A percentile compares a stretch with the other conserved stretches of the same genome.
These are phyloP conservation scores for Boletus edulis DNA, from an alignment of 768 basidiomycete genomes.

Conservation along the genomic window DNA sequence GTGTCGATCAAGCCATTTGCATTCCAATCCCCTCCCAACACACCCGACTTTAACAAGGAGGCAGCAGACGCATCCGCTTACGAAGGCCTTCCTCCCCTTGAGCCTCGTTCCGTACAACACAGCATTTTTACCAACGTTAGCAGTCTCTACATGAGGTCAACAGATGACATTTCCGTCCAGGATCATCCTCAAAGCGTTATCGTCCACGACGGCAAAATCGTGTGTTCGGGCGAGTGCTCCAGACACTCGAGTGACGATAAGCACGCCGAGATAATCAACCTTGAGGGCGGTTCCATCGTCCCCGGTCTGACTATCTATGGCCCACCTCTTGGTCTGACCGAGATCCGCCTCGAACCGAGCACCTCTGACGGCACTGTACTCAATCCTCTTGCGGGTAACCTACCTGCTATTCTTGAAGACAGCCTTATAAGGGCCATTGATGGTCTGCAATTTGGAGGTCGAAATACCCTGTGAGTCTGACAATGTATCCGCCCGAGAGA, in stretches of 20 bases:
- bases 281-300: conserved; percentile 67
- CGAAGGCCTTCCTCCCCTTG: conserved; percentile 76
- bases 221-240: conserved; percentile 45
- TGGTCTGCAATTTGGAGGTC: conserved; percentile 23
- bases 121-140: conserved; percentile 68
- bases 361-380: conserved; percentile 66
- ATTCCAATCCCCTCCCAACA: conserved; percentile 48
- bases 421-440: conserved; percentile 40
- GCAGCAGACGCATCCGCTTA: conserved; percentile 56
- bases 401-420: conserved; percentile 31
- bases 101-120: conserved; percentile 33
- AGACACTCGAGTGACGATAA: conserved; percentile 14
- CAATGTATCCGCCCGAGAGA: not conserved
- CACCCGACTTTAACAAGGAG: conserved; percentile 73
- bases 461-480: conserved; percentile 21
- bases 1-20: conserved; percentile 36
- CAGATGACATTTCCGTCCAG: conserved; percentile 24
- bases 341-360: conserved; percentile 64
- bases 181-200: conserved; percentile 30
- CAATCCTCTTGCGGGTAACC: conserved; percentile 48
- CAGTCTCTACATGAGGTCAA: conserved; percentile 38
- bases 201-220: conserved; percentile 49
- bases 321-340: conserved; percentile 63
- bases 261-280: conserved; percentile 47
- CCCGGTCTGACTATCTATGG: conserved; percentile 76